These are phyloP conservation scores for Nakazawaea wyomingensis DNA, from an alignment of 805 yeast genomes.

Conservation along the genomic window DNA sequence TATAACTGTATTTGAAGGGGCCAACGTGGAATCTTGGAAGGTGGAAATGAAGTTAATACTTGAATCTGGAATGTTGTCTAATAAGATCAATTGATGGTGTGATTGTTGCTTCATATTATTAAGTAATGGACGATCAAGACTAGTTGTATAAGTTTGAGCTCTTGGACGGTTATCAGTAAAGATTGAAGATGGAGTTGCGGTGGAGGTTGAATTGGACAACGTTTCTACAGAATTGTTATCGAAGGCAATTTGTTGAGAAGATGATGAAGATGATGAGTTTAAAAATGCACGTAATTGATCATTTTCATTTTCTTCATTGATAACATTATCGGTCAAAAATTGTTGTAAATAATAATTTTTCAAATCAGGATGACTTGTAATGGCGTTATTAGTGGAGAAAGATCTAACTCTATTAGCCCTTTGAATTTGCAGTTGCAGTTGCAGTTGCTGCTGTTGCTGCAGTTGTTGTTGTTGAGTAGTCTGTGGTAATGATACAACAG, in stretches of 20 bases:
- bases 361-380: conserved; percentile 29
- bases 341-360: conserved; percentile 32
- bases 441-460: conserved; percentile 10
- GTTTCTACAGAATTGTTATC: neutral
- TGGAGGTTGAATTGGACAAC: neutral
- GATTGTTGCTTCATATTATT: conserved; percentile 11
- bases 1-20: conserved; percentile 74
- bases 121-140: conserved; percentile 13
- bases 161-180: conserved; percentile 32
- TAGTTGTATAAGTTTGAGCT: conserved; percentile 35
- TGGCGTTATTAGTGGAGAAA: conserved; percentile 37
- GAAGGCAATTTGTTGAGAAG: neutral
- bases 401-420: conserved; percentile 38
- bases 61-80: conserved; percentile 58
- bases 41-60: conserved; percentile 62
- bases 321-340: conserved; percentile 5
- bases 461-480: too few relatives aligned
- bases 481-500: too few relatives aligned
- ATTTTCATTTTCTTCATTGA: conserved; percentile 4
- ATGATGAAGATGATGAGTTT: neutral
- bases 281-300: conserved; percentile 1
- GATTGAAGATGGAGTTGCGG: neutral
- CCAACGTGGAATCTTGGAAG: conserved; percentile 61
- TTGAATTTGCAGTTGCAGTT: conserved; percentile 19
- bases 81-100: conserved; percentile 24